A percentile compares a stretch with the other conserved stretches of the same genome.
These are phyloP conservation scores for Fistulinella cinereoalba DNA, from an alignment of 1,284 basidiomycete species.

Conservation along the genomic window DNA sequence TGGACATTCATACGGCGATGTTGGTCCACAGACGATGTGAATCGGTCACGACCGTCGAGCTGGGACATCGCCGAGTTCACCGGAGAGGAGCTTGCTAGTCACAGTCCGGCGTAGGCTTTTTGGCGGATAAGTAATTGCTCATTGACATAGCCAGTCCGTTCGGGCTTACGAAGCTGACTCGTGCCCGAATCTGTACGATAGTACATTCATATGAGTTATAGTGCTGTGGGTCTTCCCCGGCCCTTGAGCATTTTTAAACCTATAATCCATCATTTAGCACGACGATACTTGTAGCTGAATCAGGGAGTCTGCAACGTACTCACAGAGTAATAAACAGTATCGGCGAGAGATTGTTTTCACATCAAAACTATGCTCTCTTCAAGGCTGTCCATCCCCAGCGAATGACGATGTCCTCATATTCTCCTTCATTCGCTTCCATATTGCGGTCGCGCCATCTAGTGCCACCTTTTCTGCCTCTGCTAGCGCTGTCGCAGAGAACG, in stretches of 20 bases:
- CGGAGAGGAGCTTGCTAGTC: neutral
- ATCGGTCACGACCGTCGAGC: neutral
- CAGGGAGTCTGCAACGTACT: neutral
- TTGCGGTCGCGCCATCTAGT: conserved; percentile 39
- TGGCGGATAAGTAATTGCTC: neutral
- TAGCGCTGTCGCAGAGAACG: conserved; percentile 43
- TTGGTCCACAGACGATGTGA: neutral
- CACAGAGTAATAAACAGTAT: neutral
- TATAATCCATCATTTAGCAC: no score
- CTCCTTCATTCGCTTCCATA: conserved; percentile 50
- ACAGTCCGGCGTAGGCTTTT: neutral
- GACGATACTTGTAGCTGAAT: no score
- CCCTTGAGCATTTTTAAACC: no score
- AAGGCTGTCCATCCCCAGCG: conserved; percentile 27
- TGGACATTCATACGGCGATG: neutral
- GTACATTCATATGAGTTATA: no score
- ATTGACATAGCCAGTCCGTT: neutral
- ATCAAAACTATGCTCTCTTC: conserved; percentile 34
- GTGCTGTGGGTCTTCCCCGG: no score
- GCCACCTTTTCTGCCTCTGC: conserved; percentile 46
- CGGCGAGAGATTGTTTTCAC: neutral
- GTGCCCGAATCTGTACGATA: no score
- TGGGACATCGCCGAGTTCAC: neutral
- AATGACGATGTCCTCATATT: conserved; percentile 30
- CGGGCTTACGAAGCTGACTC: no score